Evolutionary conservation across 345 rosid genomes (phyloP), one percentile per base, ranked within the genome.

Genomic region (Carallia pectinifolia): DNA sequence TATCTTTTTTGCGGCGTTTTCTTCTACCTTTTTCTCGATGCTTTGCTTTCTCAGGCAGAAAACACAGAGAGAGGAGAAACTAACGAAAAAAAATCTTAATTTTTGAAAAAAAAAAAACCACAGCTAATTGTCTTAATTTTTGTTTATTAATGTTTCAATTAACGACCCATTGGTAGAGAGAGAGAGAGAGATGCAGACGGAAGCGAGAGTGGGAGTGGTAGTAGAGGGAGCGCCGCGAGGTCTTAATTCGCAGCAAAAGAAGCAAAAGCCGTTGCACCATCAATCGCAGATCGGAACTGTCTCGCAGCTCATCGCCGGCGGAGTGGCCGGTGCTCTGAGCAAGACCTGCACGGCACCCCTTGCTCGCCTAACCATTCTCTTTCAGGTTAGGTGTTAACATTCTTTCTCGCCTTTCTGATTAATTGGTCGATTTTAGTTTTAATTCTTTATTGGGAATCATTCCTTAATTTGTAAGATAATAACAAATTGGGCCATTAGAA

Each of bases 171-270:
- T 59, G 10, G 30, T 53, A 59, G 64, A 62, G 67, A 5, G 61
- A 48, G 50, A 60, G 55, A 13, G 53, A 75, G 84, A 71, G 79
- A 89, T 92, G 95, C 95, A 87, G 81, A 92, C 96, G 61, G 95
- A 89, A 40, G 89, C 98, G 29, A 86, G 91, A 72, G 90, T 90
- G 59, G 90, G 91, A 15, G 90, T 92, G 33, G 92, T 83, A 53
- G 81, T 81, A 56, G 86, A 85, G 30, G 86, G 85, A 76, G 90
- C 54, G 55, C 74, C 79, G 16, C 34, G 63, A 37, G 58, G 61
- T 53, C 56, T 66, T 6, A 74, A 63, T 68, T 68, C 77, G 30
- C 74, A 75, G 73, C 68, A 64, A 37, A 68, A 63, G 27, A 66
- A 66, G 59, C 50, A 36, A 15, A 61, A 31, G 38, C 58, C 60